Evolutionary conservation across 169 alveolate species (phyloP), one percentile per base, ranked within the genome.

Genomic region (Plasmodium gonderi): DNA sequence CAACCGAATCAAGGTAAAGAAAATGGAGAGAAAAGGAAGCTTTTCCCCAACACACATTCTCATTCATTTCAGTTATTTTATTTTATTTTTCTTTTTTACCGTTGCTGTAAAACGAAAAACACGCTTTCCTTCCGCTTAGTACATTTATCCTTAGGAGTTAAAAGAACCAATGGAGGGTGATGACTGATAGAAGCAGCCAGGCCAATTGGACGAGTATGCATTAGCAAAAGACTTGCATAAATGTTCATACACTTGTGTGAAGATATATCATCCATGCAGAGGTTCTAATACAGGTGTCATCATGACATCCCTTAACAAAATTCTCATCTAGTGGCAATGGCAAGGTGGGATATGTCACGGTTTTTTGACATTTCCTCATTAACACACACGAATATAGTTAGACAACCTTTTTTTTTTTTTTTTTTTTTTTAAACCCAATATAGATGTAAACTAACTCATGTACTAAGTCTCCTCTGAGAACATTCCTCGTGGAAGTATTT

Each of bases 71-170:
- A 42, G 23, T 23, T 64, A 20, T 36, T 69, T 31, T 69, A 33
- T 69, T 69, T 33, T 69, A 7, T 69, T 69, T 26, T 5, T 17
- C 49, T 23, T 38, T 54, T 65, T 51, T 79, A 79, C 90, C 68
- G 76, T 79, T 79, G 38, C 65, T 79, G 76, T 79, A 79, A 79
- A 51, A 79, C 17, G 78, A 33, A 60, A 79, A 79, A 12, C 2
- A 42, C n/a, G 26, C 90, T 11, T 79, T 60, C 29, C 76, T 44
- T 49, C 54, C 51, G n/a, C 17, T 9, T 54, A n/a, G 44, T 12
- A 44, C 26, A 1, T 51, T 29, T 9, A 12, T 9, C 76, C 44
- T 23, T 12, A 4, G 17, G 7, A 23, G 38, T 20, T 17, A 6
- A 12, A 60, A 60, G 17, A 23, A 2, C n/a, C 72, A 17, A 20